phyloP scores from a whole-genome alignment of 1,284 basidiomycete genomes.

The Bjerkandera adusta region DNA sequence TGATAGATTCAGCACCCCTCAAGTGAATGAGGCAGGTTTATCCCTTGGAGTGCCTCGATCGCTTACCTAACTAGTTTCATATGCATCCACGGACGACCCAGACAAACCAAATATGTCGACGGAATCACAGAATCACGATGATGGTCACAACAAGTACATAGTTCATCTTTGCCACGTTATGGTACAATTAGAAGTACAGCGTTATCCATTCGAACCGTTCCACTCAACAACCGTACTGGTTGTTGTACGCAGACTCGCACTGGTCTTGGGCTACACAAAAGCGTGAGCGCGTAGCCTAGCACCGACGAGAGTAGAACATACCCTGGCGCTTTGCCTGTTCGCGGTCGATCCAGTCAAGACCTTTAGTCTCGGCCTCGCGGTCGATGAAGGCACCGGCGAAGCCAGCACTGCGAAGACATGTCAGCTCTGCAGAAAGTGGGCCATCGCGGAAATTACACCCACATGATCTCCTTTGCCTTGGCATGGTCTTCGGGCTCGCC shows the following conservation, averaged over 20 bases:
- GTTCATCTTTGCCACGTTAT: too few relatives aligned
- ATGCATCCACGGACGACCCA: too few relatives aligned
- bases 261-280: conserved; percentile 6
- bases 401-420: conserved; percentile 30
- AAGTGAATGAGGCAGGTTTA: too few relatives aligned
- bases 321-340: conserved; percentile 44
- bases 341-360: conserved; percentile 41
- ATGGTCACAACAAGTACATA: too few relatives aligned
- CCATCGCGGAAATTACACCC: conserved; percentile 10
- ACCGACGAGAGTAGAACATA: conserved; percentile 19
- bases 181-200: too few relatives aligned
- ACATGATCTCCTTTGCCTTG: conserved; percentile 39
- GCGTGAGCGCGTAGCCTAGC: neutral
- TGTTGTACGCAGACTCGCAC: conserved; percentile 10
- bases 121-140: too few relatives aligned
- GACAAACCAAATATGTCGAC: too few relatives aligned
- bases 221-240: conserved; percentile 1
- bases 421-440: neutral
- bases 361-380: conserved; percentile 43
- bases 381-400: conserved; percentile 45
- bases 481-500: conserved; percentile 37
- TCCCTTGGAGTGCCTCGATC: too few relatives aligned
- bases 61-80: too few relatives aligned
- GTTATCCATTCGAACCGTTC: too few relatives aligned
- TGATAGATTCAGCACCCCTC: too few relatives aligned